A percentile compares a stretch with the other conserved stretches of the same genome.
Evolutionary conservation across 768 basidiomycete genomes (phyloP).

Genomic region (Xanthoconium stramineum): DNA sequence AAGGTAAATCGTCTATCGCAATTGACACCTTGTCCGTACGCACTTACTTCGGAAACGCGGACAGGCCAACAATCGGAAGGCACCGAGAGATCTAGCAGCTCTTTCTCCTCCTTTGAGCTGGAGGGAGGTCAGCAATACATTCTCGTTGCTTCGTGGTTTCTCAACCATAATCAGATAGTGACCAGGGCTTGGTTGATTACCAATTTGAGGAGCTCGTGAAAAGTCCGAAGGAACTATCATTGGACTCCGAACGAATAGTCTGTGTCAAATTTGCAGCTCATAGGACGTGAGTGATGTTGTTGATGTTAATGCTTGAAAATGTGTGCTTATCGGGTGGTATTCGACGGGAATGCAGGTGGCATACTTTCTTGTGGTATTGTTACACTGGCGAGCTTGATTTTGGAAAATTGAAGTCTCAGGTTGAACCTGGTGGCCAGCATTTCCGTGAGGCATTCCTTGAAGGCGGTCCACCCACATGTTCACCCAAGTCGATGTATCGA

Average conservation of each 20-base stretch:
- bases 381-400: slow-evolving; percentile 23
- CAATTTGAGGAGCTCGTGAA: slow-evolving; percentile 8
- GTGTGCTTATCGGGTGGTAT: neutral
- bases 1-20: slow-evolving; percentile 1
- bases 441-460: neutral
- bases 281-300: slow-evolving; percentile 13
- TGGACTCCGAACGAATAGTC: neutral
- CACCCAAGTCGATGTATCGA: slow-evolving; percentile 38
- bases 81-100: neutral
- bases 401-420: slow-evolving; percentile 16
- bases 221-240: neutral
- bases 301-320: neutral
- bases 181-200: neutral
- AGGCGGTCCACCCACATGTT: slow-evolving; percentile 20
- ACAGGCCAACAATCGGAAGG: slow-evolving; percentile 8
- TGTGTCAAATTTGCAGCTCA: slow-evolving; percentile 15
- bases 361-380: slow-evolving; percentile 25
- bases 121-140: slow-evolving; percentile 3
- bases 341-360: slow-evolving; percentile 15
- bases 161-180: slow-evolving; percentile 9
- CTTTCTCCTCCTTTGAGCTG: slow-evolving; percentile 11
- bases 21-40: neutral
- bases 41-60: neutral
- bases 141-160: neutral
- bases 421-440: neutral